Evolutionary conservation across 495 filamentous ascomycete species (phyloP), one percentile per base, ranked within the genome.

Genomic region (Penicillium silybi): DNA sequence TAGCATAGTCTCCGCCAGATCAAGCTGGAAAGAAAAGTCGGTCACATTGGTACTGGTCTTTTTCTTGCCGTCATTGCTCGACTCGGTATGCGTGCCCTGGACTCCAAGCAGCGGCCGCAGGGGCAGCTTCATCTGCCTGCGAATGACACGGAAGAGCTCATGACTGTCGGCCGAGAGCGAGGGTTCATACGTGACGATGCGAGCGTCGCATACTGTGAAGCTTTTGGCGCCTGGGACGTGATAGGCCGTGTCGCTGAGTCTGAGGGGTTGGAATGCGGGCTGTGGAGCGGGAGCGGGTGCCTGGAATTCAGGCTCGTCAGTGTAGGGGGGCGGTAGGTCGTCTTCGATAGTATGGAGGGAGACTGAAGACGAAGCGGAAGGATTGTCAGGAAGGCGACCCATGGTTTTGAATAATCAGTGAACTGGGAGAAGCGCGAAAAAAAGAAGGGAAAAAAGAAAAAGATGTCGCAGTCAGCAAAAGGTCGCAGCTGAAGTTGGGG

Each of bases 11-110:
- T 62, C 53, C 0, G 64, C 60, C 4, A 74, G 57, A 35, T 76
- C 67, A 16, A 76, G 52, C 17, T 50, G 58, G 52, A 76, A 76
- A 7, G 66, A 35, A 35, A 76, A 76, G 53, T 76, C 73, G 2
- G 59, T 58, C 9, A 75, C 64, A 2, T 44, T 58, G 43, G 63
- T 58, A 27, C 38, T 62, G n/a, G 56, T 59, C 25, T 64, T 66
- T 16, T 75, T 55, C n/a, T 70, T 68, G 7, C 51, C 50, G 46
- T 59, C 51, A 7, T 56, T 47, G 13, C 46, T 50, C 3, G 57
- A 52, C 35, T 74, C 65, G 8, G 50, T 61, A 45, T 76, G 73
- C 4, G 56, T 57, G 20, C 73, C 73, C 19, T 53, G 45, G 17
- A 76, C 48, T 29, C 41, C 43, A n/a, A 76, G 61, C 6, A 61